A percentile compares a stretch with the other conserved stretches of the same genome.
phyloP scores from a whole-genome alignment of 495 filamentous ascomycete species.

The Penicillium pancosmium region DNA sequence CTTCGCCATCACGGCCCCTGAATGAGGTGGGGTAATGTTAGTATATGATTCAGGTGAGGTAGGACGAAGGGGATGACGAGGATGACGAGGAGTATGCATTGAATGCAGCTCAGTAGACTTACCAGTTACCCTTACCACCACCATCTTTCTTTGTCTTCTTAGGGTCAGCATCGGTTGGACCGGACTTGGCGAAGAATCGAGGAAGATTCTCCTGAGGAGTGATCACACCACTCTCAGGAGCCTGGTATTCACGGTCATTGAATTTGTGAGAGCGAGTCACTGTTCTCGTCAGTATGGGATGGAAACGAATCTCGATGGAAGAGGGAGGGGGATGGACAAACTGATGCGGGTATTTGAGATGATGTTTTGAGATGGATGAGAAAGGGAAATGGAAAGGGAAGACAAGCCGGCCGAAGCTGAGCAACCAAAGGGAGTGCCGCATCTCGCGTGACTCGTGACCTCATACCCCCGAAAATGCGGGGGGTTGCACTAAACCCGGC shows the following conservation, averaged over 20 bases:
- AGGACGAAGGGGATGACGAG: neutral
- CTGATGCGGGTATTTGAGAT: slow-evolving; percentile 7
- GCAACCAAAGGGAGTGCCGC: neutral
- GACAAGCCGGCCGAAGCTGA: neutral
- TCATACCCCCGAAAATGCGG: slow-evolving; percentile 27
- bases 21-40: neutral
- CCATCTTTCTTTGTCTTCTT: slow-evolving; percentile 97
- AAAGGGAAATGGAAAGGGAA: slow-evolving; percentile 1
- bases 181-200: slow-evolving; percentile 89
- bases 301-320: neutral
- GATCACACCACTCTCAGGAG: slow-evolving; percentile 57
- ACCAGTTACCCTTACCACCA: slow-evolving; percentile 93
- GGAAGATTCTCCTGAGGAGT: slow-evolving; percentile 72
- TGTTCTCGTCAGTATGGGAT: slow-evolving; percentile 29
- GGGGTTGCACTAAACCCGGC: slow-evolving; percentile 21
- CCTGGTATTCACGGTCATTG: slow-evolving; percentile 84
- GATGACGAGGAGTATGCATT: neutral
- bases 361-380: neutral
- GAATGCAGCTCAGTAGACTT: slow-evolving; percentile 33
- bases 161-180: slow-evolving; percentile 78
- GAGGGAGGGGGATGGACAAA: neutral
- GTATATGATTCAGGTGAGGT: neutral
- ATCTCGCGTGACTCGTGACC: slow-evolving; percentile 28
- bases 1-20: slow-evolving; percentile 84
- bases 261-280: slow-evolving; percentile 96